Percentiles rank a stretch among this genome's conserved stretches.
Evolutionary conservation across 306 rosid species (phyloP).

Genomic region (Betula pendula): DNA sequence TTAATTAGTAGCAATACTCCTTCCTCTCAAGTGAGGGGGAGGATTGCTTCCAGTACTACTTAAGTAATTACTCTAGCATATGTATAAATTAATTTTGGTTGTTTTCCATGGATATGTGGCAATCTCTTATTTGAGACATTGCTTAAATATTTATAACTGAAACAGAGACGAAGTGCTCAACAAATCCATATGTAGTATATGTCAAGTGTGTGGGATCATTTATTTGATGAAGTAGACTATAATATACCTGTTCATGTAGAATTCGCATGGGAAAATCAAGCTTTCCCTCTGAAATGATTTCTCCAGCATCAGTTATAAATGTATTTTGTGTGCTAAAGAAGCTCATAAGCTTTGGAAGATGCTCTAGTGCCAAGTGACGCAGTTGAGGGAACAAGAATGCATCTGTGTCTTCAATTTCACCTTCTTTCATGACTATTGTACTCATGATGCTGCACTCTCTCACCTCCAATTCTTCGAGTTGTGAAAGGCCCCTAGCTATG

Average conservation of each 20-base stretch:
- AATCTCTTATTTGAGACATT: too few species aligned
- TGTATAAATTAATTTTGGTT: too few species aligned
- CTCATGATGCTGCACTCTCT: neutral
- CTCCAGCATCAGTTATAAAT: neutral
- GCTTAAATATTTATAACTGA: too few species aligned
- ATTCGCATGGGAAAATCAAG: neutral
- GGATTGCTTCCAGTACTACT: too few species aligned
- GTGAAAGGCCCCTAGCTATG: neutral
- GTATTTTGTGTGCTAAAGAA: neutral
- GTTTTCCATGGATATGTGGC: too few species aligned
- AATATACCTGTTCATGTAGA: constrained; percentile 1
- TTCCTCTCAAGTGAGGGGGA: too few species aligned
- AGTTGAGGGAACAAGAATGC: neutral
- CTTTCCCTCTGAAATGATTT: neutral
- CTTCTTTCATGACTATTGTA: neutral
- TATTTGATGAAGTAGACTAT: too few species aligned
- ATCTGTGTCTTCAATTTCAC: neutral
- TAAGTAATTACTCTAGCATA: too few species aligned
- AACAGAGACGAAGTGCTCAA: too few species aligned
- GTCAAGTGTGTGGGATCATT: too few species aligned
- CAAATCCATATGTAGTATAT: too few species aligned
- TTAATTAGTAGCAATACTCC: too few species aligned
- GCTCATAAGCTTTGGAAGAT: neutral
- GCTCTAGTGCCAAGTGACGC: neutral
- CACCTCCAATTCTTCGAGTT: constrained; percentile 16